A percentile compares a stretch with the other conserved stretches of the same genome.
These are phyloP conservation scores for Aspergillus fumigatus DNA, from an alignment of 2,329 filamentous ascomycete species.

Conservation along the genomic window DNA sequence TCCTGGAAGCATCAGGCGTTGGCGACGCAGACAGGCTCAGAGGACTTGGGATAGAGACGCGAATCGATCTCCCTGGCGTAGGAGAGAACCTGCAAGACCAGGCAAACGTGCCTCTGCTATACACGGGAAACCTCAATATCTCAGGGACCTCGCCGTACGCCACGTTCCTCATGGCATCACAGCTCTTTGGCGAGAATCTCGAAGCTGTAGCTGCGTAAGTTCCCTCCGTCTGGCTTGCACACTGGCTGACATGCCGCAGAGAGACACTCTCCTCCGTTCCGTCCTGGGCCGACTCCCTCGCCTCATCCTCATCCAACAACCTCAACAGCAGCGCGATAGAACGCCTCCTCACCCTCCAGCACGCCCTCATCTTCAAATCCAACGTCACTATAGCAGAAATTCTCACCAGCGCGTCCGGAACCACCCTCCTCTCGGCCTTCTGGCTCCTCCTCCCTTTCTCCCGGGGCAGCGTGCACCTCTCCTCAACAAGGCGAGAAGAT, in stretches of 20 bases:
- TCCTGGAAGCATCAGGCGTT: conserved; percentile 59
- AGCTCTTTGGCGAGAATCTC: neutral
- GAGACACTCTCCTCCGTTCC: neutral
- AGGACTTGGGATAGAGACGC: conserved; percentile 37
- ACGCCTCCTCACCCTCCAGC: conserved; percentile 12
- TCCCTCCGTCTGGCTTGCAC: neutral
- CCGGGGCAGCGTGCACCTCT: conserved; percentile 20
- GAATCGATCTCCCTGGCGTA: conserved; percentile 41
- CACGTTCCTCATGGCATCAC: neutral
- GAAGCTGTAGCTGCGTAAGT: neutral
- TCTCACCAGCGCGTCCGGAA: conserved; percentile 12
- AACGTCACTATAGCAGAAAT: conserved; percentile 19
- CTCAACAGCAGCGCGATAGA: neutral
- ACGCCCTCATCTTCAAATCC: conserved; percentile 19
- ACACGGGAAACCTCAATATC: neutral
- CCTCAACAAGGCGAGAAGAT: conserved; percentile 2
- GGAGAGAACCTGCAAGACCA: conserved; percentile 50
- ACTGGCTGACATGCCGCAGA: neutral
- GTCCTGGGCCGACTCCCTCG: neutral
- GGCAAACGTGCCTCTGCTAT: neutral
- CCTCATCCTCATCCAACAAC: neutral
- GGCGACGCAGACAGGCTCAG: conserved; percentile 44
- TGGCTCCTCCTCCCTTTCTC: conserved; percentile 22
- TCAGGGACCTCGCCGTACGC: neutral
- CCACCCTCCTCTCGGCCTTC: conserved; percentile 14